Conservation (phyloP, 2,329 filamentous ascomycete genomes). For the Lecanicillium sp. region DNA sequence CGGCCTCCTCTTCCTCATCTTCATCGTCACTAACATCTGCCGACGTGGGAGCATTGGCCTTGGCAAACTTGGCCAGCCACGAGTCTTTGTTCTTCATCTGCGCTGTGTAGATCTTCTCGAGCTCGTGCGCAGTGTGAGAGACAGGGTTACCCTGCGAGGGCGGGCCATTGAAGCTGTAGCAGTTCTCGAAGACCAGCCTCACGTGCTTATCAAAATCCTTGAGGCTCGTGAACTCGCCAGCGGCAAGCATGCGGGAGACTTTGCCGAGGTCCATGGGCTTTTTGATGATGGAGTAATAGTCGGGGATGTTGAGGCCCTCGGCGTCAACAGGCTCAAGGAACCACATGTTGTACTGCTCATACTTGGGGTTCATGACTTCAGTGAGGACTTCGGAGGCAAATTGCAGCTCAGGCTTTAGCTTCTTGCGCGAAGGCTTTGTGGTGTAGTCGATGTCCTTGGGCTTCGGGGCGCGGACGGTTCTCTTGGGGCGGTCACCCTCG, state of each 20-base stretch:
- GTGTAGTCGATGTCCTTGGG: slow-evolving; percentile 87
- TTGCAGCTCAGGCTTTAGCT: slow-evolving; percentile 80
- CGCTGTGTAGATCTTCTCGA: slow-evolving; percentile 68
- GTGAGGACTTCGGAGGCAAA: slow-evolving; percentile 80
- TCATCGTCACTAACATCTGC: slow-evolving; percentile 64
- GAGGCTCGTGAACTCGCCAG: slow-evolving; percentile 70
- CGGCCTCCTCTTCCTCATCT: slow-evolving; percentile 64
- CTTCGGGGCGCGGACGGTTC: slow-evolving; percentile 87
- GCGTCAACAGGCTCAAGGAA: slow-evolving; percentile 87
- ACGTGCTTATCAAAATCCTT: slow-evolving; percentile 86
- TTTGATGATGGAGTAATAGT: slow-evolving; percentile 90
- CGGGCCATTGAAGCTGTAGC: slow-evolving; percentile 77
- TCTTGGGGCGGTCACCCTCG: slow-evolving; percentile 77
- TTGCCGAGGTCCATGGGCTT: slow-evolving; percentile 92
- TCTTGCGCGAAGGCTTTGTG: slow-evolving; percentile 70
- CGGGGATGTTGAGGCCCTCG: slow-evolving; percentile 86
- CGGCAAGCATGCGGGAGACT: slow-evolving; percentile 69
- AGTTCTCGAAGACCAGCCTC: slow-evolving; percentile 79
- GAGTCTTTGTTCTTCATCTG: slow-evolving; percentile 74
- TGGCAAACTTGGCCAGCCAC: slow-evolving; percentile 73
- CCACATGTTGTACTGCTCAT: slow-evolving; percentile 60
- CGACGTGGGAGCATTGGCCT: slow-evolving; percentile 41
- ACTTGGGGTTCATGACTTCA: slow-evolving; percentile 70
- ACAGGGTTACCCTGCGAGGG: slow-evolving; percentile 58
- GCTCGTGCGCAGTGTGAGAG: slow-evolving; percentile 61